phyloP scores from a whole-genome alignment of 2,329 filamentous ascomycete genomes.

The Colletotrichum tropicale region DNA sequence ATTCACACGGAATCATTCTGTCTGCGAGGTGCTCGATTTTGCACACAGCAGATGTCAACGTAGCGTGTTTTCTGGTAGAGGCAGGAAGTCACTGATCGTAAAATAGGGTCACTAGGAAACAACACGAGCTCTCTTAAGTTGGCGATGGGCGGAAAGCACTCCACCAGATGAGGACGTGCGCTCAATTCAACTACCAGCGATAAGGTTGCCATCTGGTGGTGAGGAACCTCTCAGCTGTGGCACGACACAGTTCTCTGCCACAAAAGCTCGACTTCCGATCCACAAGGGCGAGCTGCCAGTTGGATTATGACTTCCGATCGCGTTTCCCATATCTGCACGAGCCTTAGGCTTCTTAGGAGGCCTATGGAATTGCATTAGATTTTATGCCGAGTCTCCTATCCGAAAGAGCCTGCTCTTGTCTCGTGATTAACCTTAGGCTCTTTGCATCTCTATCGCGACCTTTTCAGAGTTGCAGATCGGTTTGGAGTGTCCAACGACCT shows the following conservation, averaged over 20 bases:
- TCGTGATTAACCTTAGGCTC: neutral
- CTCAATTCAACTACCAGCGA: neutral
- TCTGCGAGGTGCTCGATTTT: neutral
- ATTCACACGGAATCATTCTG: neutral
- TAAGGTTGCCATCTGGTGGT: neutral
- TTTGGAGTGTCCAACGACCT: neutral
- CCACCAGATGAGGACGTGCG: neutral
- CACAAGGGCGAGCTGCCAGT: neutral
- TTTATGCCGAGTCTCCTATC: neutral
- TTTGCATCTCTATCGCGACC: neutral
- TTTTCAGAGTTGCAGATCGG: neutral
- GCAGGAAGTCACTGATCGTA: too few relatives aligned
- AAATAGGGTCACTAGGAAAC: neutral
- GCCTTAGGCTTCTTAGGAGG: neutral
- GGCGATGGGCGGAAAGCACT: neutral
- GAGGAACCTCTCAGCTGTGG: neutral
- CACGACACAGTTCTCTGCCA: neutral
- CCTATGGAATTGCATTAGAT: neutral
- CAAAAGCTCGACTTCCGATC: neutral
- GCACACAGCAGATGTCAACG: neutral
- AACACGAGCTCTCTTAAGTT: neutral
- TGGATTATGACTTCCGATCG: neutral
- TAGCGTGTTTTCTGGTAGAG: neutral
- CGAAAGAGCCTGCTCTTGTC: neutral
- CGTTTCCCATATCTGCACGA: neutral